These are phyloP conservation scores for Batkoa obscura DNA, from an alignment of 371 early-diverging fungal species.

Conservation along the genomic window DNA sequence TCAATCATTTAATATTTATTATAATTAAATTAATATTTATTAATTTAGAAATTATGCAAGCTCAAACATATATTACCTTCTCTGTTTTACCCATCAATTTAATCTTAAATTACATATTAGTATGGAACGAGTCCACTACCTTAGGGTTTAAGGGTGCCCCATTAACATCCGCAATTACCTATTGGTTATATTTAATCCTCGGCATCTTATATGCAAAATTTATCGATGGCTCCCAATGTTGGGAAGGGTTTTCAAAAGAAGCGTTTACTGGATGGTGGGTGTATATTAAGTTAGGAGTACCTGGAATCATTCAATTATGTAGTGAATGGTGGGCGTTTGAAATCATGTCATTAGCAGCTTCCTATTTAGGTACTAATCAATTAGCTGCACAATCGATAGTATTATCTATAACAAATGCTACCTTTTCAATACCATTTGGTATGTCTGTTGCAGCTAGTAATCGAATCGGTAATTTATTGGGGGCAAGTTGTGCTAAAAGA, in stretches of 20 bases:
- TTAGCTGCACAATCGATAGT: slow-evolving; percentile 73
- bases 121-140: slow-evolving; percentile 35
- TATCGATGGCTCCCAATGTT: slow-evolving; percentile 43
- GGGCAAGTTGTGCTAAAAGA: slow-evolving; percentile 15
- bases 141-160: slow-evolving; percentile 76
- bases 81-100: slow-evolving; percentile 56
- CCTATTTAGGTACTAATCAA: slow-evolving; percentile 47
- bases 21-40: background rate
- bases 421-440: slow-evolving; percentile 40
- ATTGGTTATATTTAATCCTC: slow-evolving; percentile 41
- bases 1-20: background rate
- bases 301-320: slow-evolving; percentile 45
- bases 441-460: slow-evolving; percentile 45
- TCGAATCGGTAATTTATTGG: slow-evolving; percentile 58
- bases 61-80: slow-evolving; percentile 44
- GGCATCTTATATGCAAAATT: slow-evolving; percentile 37
- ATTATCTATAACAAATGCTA: slow-evolving; percentile 41
- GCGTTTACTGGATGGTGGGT: slow-evolving; percentile 37
- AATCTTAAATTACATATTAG: slow-evolving; percentile 45
- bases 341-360: slow-evolving; percentile 51
- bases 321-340: slow-evolving; percentile 59
- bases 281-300: slow-evolving; percentile 36
- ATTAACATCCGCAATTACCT: slow-evolving; percentile 49
- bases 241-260: slow-evolving; percentile 71
- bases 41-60: slow-evolving; percentile 45